Base-by-base conservation (phyloP, 208 protist species). In the Trichomonas vaginalis region DNA sequence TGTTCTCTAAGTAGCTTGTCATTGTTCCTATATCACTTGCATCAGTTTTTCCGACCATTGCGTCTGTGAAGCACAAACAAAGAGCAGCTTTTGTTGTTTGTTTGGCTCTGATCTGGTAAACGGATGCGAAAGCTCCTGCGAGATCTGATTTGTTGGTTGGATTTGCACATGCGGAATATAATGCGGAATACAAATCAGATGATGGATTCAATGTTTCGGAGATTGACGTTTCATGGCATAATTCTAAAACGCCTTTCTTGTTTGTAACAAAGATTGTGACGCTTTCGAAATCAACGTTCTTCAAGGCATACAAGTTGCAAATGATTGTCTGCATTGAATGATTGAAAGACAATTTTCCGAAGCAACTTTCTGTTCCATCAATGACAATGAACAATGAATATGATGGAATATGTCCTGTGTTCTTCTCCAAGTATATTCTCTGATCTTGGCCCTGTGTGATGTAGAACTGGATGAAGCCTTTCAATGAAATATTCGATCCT, bases 371-470 rank as follows among this genome's bases (percentile, higher is more conserved):
- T 32, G 35, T 88, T 10, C 35, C 32, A 46, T 88, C 82, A 88
- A 88, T 88, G 8, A 88, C 82, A 47, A 88, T 88, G 39, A 88
- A 88, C 8, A 88, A 45, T 17, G 82, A 88, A 88, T 88, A 88
- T 4, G 35, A 45, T 15, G 39, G 32, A 47, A 88, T 40, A n/a
- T 45, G 40, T 47, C 82, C 82, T 88, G 82, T 40, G 32, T 88
- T 88, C 82, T 88, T 88, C 32, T 88, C 82, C 21, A 88, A 39
- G 40, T 45, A 88, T 0, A 88, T 88, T 46, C 39, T 37, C 17
- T 35, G 32, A 46, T 88, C 82, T 27, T 88, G 82, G 17, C 82
- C 82, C 1, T 88, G 82, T 47, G 82, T 88, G 0, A 88, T 32
- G 35, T 45, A 88, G 39, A 88, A 88, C 15, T 88, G 32, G 17